Base-by-base conservation (phyloP, 2,329 filamentous ascomycete genomes). In the Ophiocordyceps robertsii region DNA sequence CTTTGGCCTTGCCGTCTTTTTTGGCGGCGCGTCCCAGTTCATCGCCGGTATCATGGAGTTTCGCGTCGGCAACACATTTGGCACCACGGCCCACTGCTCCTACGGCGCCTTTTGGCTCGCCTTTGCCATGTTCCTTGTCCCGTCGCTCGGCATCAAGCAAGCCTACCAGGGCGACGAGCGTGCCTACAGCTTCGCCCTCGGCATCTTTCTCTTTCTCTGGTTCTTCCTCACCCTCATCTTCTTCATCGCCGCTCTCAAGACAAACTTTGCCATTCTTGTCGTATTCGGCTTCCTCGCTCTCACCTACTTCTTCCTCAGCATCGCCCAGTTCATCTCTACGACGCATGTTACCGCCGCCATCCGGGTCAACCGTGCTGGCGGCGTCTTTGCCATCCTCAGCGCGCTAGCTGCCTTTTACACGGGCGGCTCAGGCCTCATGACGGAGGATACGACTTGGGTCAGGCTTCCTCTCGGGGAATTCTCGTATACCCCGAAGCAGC, bases 1-100 rank as follows among this genome's bases (percentile, higher is more conserved):
- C 43, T 61, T 63, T 29, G 60, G 60, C 6, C 43, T 62, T 24
- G 59, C 58, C 24, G 52, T 62, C 41, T 62, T 62, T 42, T 82
- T 82, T 56, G 80, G 80, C 56, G 80, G 80, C 44, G 64, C 81
- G 8, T 70, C 82, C n/a, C 80, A 84, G 57, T 63, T 83, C 54
- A 62, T 82, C 41, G 77, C 78, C 38, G 80, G 80, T 53, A 81
- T 84, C 24, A 63, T 68, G 58, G 58, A 68, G 49, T 68, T 67
- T 45, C 56, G 57, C 12, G 64, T 75, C 10, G 75, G 75, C n/a
- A 79, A 78, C 61, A 77, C 73, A 11, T 78, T 78, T 41, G 75
- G 73, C 64, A 73, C 72, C 29, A 78, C 74, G 7, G 71, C 76
- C 9, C 72, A 78, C 45, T 72, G 70, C 36, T 75, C 71, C 3